Percentiles rank a stretch among this genome's conserved stretches.
Conservation (phyloP, 1,139 yeast genomes). For the Kazachstania sp. region DNA sequence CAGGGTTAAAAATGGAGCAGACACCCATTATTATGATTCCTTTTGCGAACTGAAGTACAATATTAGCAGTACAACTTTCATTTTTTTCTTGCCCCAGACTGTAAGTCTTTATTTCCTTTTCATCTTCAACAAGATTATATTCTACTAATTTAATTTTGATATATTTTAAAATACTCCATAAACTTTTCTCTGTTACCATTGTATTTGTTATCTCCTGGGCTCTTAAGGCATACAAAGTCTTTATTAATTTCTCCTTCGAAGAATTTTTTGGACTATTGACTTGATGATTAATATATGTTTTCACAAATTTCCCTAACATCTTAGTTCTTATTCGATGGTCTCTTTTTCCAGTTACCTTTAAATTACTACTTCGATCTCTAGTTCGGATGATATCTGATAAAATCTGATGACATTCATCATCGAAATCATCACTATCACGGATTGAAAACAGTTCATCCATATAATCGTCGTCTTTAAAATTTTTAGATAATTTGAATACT, state of each 20-base stretch:
- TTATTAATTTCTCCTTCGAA: neutral
- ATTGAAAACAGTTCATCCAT: neutral
- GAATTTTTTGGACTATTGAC: neutral
- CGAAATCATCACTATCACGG: neutral
- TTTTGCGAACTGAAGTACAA: neutral
- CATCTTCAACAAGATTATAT: neutral
- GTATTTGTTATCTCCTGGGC: neutral
- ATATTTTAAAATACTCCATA: neutral
- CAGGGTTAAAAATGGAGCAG: neutral
- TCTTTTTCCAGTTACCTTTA: neutral
- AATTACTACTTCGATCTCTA: neutral
- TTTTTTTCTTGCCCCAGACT: neutral
- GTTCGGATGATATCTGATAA: neutral
- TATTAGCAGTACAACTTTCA: neutral
- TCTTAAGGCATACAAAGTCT: neutral
- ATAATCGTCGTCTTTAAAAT: neutral
- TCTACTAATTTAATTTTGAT: neutral
- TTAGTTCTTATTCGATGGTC: neutral
- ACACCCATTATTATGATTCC: neutral
- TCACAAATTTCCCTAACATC: neutral
- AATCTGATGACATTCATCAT: neutral
- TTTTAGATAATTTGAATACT: neutral
- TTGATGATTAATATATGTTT: neutral
- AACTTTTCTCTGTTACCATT: neutral
- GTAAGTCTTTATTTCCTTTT: neutral